phyloP scores from a whole-genome alignment of 345 rosid genomes.

The Populus euphratica region DNA sequence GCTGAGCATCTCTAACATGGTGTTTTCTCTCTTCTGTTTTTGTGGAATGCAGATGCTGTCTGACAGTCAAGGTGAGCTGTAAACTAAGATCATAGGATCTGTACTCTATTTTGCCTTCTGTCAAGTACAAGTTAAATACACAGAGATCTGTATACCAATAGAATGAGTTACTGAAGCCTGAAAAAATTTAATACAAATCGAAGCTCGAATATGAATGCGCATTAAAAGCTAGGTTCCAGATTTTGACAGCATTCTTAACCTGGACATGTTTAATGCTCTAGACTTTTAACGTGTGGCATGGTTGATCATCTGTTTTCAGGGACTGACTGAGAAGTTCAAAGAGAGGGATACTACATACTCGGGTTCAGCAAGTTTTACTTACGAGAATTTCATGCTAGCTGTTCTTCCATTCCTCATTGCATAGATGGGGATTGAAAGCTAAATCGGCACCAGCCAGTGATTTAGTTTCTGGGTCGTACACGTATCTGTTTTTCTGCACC shows the following conservation, averaged over 20 bases:
- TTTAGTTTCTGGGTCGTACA: background rate
- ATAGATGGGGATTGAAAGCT: conserved; percentile 16
- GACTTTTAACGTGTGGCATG: background rate
- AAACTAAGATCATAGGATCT: background rate
- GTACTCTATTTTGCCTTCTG: background rate
- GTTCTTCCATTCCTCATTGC: conserved; percentile 88
- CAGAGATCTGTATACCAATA: background rate
- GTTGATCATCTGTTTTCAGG: conserved; percentile 39
- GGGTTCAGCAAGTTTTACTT: conserved; percentile 75
- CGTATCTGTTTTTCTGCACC: background rate
- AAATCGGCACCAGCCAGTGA: background rate
- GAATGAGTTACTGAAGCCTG: background rate
- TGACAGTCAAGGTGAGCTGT: conserved; percentile 74
- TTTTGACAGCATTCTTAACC: background rate
- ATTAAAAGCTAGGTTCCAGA: background rate
- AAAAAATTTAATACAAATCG: too few species aligned
- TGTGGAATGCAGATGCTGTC: conserved; percentile 72
- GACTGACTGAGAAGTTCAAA: conserved; percentile 85
- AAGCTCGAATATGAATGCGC: background rate
- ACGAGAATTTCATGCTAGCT: conserved; percentile 79
- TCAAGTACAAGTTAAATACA: background rate
- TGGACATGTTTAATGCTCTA: background rate
- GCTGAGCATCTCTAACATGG: background rate
- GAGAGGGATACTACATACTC: conserved; percentile 65
- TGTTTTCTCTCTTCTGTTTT: background rate